Percentiles rank a stretch among this genome's conserved stretches.
These are phyloP conservation scores for Chloropicon primus DNA, from an alignment of 139 green algal genomes.

Conservation along the genomic window DNA sequence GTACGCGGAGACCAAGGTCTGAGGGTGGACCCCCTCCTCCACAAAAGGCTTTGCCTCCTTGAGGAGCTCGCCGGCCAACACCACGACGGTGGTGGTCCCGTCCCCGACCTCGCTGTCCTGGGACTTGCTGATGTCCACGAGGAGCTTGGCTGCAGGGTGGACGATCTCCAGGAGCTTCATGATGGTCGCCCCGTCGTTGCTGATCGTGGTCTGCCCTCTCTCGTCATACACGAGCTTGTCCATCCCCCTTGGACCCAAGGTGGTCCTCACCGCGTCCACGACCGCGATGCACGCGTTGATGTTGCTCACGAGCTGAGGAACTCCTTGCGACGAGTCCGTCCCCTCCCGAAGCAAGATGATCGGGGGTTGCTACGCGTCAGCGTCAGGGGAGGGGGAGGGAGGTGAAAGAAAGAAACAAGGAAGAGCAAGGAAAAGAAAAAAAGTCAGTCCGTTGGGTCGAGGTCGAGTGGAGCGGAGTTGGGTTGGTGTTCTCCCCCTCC, in stretches of 20 bases:
- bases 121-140: slow-evolving; percentile 89
- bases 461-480: no score
- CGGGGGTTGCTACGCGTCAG: slow-evolving; percentile 81
- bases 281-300: slow-evolving; percentile 97
- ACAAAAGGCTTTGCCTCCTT: slow-evolving; percentile 84
- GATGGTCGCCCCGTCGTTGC: slow-evolving; percentile 96
- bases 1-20: slow-evolving; percentile 79
- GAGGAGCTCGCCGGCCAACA: slow-evolving; percentile 92
- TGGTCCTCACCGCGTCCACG: slow-evolving; percentile 84
- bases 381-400: neutral
- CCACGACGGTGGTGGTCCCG: slow-evolving; percentile 94
- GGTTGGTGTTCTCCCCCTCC: no score
- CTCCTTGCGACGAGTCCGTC: slow-evolving; percentile 94
- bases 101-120: slow-evolving; percentile 94
- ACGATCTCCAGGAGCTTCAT: slow-evolving; percentile 99
- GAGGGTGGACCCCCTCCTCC: slow-evolving; percentile 93
- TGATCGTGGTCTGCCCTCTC: slow-evolving; percentile 80
- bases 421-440: no score
- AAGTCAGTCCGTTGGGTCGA: no score
- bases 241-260: slow-evolving; percentile 91
- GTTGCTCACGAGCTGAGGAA: slow-evolving; percentile 92
- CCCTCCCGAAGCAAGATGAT: slow-evolving; percentile 98
- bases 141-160: slow-evolving; percentile 88
- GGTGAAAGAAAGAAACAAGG: neutral
- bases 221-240: slow-evolving; percentile 94